Base-by-base conservation (phyloP, 1,139 yeast species). In the Zygoascus hellenicus region DNA sequence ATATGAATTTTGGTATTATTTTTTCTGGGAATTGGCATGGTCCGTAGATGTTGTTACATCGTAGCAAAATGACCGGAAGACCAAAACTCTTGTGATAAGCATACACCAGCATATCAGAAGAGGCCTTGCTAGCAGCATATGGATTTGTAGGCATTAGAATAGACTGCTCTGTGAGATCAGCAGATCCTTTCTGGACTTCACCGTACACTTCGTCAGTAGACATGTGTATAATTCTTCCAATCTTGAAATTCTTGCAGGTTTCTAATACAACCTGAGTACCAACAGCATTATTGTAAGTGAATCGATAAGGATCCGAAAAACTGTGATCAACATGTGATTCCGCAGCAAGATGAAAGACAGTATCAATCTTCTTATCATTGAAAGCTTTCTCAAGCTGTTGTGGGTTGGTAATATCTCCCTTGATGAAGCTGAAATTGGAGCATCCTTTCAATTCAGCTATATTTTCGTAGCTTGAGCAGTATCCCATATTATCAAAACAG, bases 141-240 rank as follows among this genome's bases (percentile, higher is more conserved):
- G 83, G 83, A 53, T 77, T 78, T 0, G 83, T 73, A 1, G 84
- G 84, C 11, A 65, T 62, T 29, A 79, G 58, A 1, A 56, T 55
- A 1, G 71, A 65, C 0, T 62, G 48, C 54, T 76, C 81, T 7
- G 59, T 55, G n/a, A 69, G 48, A 44, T 63, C 68, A 7, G 55
- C 52, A 7, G 53, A 61, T 9, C 55, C 58, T 5, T 48, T 70
- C 3, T 51, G 48, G 3, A 58, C 63, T n/a, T 63, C 67, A 1
- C 83, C 83, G 52, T 79, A 79, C 0, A 79, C 83, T 53, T 79
- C 84, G 56, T 79, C 84, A 0, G 84, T 78, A 2, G 83, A 78
- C 52, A 79, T 66, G 56, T 78, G 82, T 2, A 79, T 51, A 43
- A 78, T 67, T 11, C 58, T 39, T 14, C 55, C 51, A n/a, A 66